phyloP scores from a whole-genome alignment of 2,329 filamentous ascomycete species.

The Calonectria henricotiae region DNA sequence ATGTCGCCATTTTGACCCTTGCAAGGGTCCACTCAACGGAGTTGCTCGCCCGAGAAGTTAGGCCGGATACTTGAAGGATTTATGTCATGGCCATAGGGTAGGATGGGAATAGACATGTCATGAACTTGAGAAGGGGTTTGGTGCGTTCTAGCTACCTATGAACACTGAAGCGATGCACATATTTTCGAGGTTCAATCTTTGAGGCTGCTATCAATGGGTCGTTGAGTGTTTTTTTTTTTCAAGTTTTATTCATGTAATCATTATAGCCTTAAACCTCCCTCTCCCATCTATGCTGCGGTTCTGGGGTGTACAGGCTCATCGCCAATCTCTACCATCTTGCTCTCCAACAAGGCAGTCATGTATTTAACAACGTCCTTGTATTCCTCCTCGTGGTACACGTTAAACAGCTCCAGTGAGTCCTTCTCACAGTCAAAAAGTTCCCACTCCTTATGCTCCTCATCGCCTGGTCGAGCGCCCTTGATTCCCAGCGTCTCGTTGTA shows the following conservation, averaged over 20 bases:
- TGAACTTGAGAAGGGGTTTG: neutral
- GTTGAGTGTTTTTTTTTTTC: neutral
- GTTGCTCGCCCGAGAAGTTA: neutral
- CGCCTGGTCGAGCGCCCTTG: constrained; percentile 62
- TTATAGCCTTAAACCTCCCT: neutral
- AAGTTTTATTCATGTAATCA: constrained; percentile 1
- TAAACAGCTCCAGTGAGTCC: constrained; percentile 68
- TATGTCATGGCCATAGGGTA: neutral
- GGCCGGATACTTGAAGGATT: neutral
- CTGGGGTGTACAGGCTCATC: constrained; percentile 60
- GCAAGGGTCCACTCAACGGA: neutral
- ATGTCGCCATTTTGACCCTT: constrained; percentile 1
- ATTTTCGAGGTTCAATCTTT: too few relatives aligned
- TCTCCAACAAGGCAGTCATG: constrained; percentile 63
- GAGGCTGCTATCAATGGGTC: neutral
- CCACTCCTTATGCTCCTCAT: constrained; percentile 66
- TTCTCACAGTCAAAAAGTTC: constrained; percentile 70
- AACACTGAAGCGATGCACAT: neutral
- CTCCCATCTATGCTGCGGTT: neutral
- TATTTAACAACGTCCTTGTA: constrained; percentile 59
- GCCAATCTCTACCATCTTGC: constrained; percentile 70
- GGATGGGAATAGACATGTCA: neutral
- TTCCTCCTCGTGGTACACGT: constrained; percentile 59
- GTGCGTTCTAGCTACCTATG: neutral
- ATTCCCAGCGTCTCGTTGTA: constrained; percentile 68